Conservation (phyloP, 225 moss, liverwort and hornwort genomes). For the Marchantia paleacea region DNA sequence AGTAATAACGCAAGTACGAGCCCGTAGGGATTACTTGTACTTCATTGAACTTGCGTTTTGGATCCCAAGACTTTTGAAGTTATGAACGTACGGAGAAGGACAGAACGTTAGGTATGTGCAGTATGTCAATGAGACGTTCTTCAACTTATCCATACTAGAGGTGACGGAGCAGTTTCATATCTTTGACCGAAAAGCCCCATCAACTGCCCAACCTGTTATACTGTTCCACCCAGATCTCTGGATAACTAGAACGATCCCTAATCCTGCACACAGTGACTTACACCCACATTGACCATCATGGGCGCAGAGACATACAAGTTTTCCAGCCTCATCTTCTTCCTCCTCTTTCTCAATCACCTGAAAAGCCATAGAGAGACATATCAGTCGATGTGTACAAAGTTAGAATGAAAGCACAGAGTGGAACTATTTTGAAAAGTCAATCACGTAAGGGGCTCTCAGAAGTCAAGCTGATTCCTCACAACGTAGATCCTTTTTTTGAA, state of each 20-base stretch:
- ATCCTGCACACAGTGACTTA: slow-evolving; percentile 32
- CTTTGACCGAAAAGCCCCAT: background rate
- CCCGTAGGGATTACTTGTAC: too few species aligned
- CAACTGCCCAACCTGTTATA: background rate
- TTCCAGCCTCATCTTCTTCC: slow-evolving; percentile 64
- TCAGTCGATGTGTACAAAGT: background rate
- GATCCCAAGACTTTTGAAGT: too few species aligned
- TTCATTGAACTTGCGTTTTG: too few species aligned
- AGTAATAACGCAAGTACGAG: too few species aligned
- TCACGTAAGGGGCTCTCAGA: background rate
- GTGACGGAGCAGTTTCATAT: background rate
- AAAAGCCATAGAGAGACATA: slow-evolving; percentile 1
- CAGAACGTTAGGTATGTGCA: background rate
- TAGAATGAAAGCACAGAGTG: background rate
- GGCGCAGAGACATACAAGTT: slow-evolving; percentile 60
- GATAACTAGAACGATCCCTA: background rate
- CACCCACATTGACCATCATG: slow-evolving; percentile 36
- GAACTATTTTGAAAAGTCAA: background rate
- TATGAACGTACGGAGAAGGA: background rate
- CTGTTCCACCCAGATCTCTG: background rate
- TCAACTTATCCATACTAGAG: background rate
- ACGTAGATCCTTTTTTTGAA: too few species aligned
- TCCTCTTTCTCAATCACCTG: slow-evolving; percentile 56
- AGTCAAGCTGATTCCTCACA: background rate
- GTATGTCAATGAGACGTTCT: background rate